Conservation (phyloP, 768 basidiomycete species). For the Russula virescens region DNA sequence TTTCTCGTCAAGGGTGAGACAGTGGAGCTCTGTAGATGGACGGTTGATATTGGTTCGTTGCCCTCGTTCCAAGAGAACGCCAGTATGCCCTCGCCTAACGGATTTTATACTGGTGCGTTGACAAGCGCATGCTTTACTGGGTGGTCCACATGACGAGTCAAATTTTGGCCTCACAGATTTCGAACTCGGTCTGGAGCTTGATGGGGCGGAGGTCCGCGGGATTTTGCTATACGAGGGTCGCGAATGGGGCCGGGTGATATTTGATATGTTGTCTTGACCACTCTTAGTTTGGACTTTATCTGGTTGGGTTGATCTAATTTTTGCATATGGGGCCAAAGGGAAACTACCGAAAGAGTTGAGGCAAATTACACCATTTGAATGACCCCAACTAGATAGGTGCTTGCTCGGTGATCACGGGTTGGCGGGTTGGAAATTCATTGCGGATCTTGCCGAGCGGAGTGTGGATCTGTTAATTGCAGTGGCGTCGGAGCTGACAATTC, state of each 20-base stretch:
- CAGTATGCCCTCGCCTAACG: constrained; percentile 45
- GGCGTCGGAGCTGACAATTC: no score
- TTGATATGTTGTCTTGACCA: constrained; percentile 43
- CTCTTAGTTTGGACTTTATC: constrained; percentile 3
- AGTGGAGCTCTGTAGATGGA: constrained; percentile 78
- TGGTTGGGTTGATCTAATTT: neutral
- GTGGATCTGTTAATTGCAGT: no score
- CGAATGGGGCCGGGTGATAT: constrained; percentile 75
- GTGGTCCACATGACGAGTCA: neutral
- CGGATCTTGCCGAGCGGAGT: no score
- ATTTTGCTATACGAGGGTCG: constrained; percentile 66
- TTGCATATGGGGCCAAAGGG: neutral
- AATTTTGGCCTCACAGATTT: constrained; percentile 47
- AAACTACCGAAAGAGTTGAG: neutral
- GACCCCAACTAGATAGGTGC: no score
- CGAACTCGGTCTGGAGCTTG: constrained; percentile 76
- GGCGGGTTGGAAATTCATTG: no score
- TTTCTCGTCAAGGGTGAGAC: constrained; percentile 46
- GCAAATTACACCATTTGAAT: no score
- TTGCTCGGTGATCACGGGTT: neutral
- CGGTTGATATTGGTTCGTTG: constrained; percentile 70
- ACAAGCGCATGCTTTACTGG: neutral
- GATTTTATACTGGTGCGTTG: constrained; percentile 72
- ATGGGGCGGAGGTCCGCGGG: constrained; percentile 83
- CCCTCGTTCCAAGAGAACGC: constrained; percentile 76